Evolutionary conservation across 441 rosid species (phyloP), one percentile per base, ranked within the genome.

Genomic region (Populus hybrid): DNA sequence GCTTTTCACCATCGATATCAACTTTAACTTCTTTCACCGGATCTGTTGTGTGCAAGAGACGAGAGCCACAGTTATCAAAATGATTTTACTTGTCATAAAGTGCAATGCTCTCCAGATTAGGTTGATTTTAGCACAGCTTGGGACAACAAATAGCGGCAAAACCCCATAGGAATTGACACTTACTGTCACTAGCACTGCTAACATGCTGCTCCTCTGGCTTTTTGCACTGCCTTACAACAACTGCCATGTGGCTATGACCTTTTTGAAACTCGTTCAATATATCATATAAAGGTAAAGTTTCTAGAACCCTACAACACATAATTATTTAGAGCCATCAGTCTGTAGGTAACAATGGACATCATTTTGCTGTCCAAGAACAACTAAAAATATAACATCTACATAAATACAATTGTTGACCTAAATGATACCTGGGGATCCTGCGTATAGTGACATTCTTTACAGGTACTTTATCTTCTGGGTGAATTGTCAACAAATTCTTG

Each of bases 371-470:
- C 68, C 29, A 31, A 77, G 16, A 75, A 76, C 16, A 23, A 59
- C 28, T 29, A 36, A 23, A 63, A 40, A 12, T 42, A 35, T 45
- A 74, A 6, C 68, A 23, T 23, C 68, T 28, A 38, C 23, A 74
- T 18, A 21, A 78, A 14, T 3, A 50, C 18, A 82, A 53, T 53
- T 16, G 2, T 0, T 53, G 61, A 53, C 21, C 21, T 53, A 53
- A 53, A 53, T 73, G 16, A 36, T 80, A 94, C 99, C 97, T 94
- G 9, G 98, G 97, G 77, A 96, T 94, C 86, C 87, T 88, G 71
- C 97, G 88, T 71, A 96, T 87, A 1, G 97, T 93, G 74, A 96
- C 94, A 80, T 66, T 90, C 87, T 94, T 94, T 64, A 92, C 94
- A 14, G 98, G 95, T 26, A 86, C 84, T 81, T 90, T 89, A 42